phyloP scores from a whole-genome alignment of 345 rosid species.

The Pseudoturritis turrita region DNA sequence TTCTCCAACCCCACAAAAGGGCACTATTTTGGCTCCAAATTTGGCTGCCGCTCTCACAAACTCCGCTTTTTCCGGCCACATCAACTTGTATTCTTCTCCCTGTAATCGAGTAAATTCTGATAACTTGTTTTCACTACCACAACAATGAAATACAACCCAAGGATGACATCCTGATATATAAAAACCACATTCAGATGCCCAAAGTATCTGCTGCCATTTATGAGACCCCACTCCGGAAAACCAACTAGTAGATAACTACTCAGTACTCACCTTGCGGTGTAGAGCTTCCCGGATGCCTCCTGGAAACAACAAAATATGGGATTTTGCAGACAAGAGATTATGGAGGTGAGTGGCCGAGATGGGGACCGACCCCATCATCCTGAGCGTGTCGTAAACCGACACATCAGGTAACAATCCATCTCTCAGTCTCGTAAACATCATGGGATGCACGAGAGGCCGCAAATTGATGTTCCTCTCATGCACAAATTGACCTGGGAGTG shows the following conservation, averaged over 20 bases:
- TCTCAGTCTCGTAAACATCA: slow-evolving; percentile 42
- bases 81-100: slow-evolving; percentile 75
- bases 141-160: slow-evolving; percentile 1
- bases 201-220: slow-evolving; percentile 1
- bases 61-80: slow-evolving; percentile 77
- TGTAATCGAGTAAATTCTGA: slow-evolving; percentile 12
- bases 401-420: slow-evolving; percentile 41
- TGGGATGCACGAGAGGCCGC: slow-evolving; percentile 72
- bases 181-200: neutral
- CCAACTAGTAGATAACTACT: slow-evolving; percentile 2
- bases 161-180: neutral
- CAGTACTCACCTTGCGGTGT: slow-evolving; percentile 52
- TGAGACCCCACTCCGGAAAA: neutral
- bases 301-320: slow-evolving; percentile 67
- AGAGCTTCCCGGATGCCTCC: slow-evolving; percentile 82
- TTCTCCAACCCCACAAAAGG: slow-evolving; percentile 73
- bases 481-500: slow-evolving; percentile 45
- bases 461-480: slow-evolving; percentile 56
- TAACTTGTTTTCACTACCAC: slow-evolving; percentile 16
- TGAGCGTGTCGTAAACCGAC: slow-evolving; percentile 31
- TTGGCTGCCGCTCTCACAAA: slow-evolving; percentile 80
- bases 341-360: slow-evolving; percentile 55
- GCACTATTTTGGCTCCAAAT: slow-evolving; percentile 77
- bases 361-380: slow-evolving; percentile 74
- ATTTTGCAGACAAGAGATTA: slow-evolving; percentile 57